Conservation (phyloP, 805 yeast genomes). For the Lachancea cidri region DNA sequence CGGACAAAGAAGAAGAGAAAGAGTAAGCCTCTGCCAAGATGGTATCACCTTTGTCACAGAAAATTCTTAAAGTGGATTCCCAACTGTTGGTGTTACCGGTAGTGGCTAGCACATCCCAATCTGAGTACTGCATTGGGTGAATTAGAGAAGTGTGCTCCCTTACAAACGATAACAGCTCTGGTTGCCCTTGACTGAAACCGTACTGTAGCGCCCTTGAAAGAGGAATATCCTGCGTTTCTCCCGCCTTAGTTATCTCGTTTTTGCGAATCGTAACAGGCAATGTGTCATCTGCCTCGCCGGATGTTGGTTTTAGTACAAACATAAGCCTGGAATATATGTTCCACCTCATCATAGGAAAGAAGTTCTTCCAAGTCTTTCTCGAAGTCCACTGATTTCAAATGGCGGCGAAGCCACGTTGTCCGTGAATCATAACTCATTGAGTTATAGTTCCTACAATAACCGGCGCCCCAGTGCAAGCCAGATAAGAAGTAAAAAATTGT, state of each 20-base stretch:
- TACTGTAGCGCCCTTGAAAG: conserved; percentile 86
- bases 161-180: conserved; percentile 60
- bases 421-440: conserved; percentile 19
- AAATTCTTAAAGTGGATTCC: conserved; percentile 77
- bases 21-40: conserved; percentile 77
- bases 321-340: conserved; percentile 35
- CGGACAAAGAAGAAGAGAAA: conserved; percentile 80
- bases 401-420: conserved; percentile 22
- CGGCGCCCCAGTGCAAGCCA: background rate
- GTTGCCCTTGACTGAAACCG: conserved; percentile 79
- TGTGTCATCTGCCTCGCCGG: conserved; percentile 33
- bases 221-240: conserved; percentile 56
- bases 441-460: conserved; percentile 12
- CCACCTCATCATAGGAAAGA: conserved; percentile 52
- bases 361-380: conserved; percentile 7
- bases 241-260: conserved; percentile 38
- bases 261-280: conserved; percentile 20
- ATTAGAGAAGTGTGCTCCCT: conserved; percentile 65
- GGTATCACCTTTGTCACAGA: conserved; percentile 74
- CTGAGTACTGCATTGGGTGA: conserved; percentile 44
- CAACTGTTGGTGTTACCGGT: conserved; percentile 89
- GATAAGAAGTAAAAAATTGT: background rate
- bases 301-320: conserved; percentile 31
- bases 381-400: conserved; percentile 1
- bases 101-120: conserved; percentile 69